A percentile compares a stretch with the other conserved stretches of the same genome.
These are phyloP conservation scores for Ustilago nuda DNA, from an alignment of 1,284 basidiomycete genomes.

Conservation along the genomic window DNA sequence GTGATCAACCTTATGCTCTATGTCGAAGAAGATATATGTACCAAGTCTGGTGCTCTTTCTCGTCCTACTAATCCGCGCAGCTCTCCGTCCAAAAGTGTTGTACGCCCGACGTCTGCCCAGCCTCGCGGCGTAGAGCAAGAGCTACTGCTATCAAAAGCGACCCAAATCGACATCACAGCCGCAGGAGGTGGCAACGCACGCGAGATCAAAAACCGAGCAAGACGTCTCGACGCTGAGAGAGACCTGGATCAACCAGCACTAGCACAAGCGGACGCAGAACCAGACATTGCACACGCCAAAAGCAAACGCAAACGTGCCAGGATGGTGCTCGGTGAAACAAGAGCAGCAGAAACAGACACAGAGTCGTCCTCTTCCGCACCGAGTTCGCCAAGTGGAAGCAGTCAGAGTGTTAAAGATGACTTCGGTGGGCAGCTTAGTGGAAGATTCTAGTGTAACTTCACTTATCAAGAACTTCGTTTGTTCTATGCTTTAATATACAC, in stretches of 20 bases:
- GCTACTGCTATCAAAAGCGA: conserved; percentile 35
- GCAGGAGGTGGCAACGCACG: conserved; percentile 16
- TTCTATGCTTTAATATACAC: conserved; percentile 4
- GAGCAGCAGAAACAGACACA: conserved; percentile 32
- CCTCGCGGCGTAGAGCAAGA: conserved; percentile 21
- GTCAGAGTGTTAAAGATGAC: conserved; percentile 71
- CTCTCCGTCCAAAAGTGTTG: conserved; percentile 3
- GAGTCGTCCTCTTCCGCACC: conserved; percentile 28
- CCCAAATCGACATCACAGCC: conserved; percentile 29
- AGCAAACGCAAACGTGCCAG: conserved; percentile 45
- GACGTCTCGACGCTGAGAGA: conserved; percentile 37
- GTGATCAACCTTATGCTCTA: conserved; percentile 55
- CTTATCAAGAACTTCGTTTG: not conserved
- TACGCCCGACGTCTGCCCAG: conserved; percentile 29
- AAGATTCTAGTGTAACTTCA: conserved; percentile 5
- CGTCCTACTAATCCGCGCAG: not conserved
- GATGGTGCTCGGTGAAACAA: conserved; percentile 48
- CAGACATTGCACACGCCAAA: conserved; percentile 31
- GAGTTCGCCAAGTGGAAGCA: conserved; percentile 34
- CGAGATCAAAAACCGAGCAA: conserved; percentile 38
- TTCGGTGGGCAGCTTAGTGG: conserved; percentile 71
- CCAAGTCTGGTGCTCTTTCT: conserved; percentile 28
- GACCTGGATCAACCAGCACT: conserved; percentile 47
- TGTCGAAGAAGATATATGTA: conserved; percentile 47
- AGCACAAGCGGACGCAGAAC: conserved; percentile 27